A percentile compares a stretch with the other conserved stretches of the same genome.
phyloP scores from a whole-genome alignment of 129 eudicot species.

The Arctium lappa region DNA sequence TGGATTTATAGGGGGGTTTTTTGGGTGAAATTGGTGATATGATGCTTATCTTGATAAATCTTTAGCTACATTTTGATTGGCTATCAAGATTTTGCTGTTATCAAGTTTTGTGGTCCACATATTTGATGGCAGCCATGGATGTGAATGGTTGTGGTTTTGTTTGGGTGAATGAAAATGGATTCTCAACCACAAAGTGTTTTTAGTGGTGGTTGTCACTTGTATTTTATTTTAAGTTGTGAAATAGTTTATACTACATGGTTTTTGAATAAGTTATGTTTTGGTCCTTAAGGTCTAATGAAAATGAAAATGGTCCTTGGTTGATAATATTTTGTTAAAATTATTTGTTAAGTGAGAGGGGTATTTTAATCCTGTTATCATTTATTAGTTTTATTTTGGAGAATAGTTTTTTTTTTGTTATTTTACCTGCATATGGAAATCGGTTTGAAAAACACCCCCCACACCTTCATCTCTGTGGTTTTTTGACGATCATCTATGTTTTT shows the following conservation, averaged over 20 bases:
- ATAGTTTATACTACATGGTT: neutral
- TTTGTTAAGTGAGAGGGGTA: too few species aligned
- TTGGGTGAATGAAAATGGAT: conserved; percentile 1
- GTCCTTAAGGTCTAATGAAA: too few species aligned
- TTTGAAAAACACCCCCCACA: too few species aligned
- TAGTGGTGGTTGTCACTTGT: conserved; percentile 1
- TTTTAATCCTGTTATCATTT: too few species aligned
- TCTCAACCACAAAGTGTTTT: conserved; percentile 14
- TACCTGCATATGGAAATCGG: too few species aligned
- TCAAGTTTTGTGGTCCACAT: conserved; percentile 15
- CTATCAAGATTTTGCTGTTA: conserved; percentile 14
- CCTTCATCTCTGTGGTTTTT: too few species aligned
- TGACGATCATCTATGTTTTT: too few species aligned
- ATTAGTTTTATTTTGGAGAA: too few species aligned
- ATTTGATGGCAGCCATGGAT: conserved; percentile 14
- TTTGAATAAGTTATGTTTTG: too few species aligned
- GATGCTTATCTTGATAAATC: conserved; percentile 28
- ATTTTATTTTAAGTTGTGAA: neutral
- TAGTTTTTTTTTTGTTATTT: too few species aligned
- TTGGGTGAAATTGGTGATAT: conserved; percentile 23
- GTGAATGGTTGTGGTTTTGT: conserved; percentile 13
- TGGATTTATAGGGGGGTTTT: conserved; percentile 3
- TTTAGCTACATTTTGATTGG: conserved; percentile 31
- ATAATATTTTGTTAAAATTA: too few species aligned
- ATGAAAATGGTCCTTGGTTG: too few species aligned